Conservation (phyloP, 257 asterid genomes). For the Solanum pennellii region DNA sequence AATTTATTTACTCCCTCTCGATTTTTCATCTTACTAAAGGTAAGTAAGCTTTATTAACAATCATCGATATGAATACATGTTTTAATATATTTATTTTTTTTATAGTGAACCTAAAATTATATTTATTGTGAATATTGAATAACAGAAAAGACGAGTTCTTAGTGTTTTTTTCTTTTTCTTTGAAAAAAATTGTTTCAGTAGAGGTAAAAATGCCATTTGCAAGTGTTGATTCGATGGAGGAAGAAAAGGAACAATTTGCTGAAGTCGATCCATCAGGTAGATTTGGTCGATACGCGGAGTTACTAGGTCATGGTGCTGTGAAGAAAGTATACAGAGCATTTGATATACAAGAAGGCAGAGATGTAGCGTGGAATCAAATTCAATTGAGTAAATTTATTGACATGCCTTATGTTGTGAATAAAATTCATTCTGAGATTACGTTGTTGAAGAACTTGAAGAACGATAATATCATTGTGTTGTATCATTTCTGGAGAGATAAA, state of each 20-base stretch:
- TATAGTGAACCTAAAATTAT: background rate
- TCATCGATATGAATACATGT: background rate
- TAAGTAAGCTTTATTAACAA: background rate
- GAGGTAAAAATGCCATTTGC: background rate
- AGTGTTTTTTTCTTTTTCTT: background rate
- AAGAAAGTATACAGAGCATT: conserved; percentile 6
- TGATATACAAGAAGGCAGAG: conserved; percentile 7
- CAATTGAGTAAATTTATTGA: background rate
- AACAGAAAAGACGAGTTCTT: background rate
- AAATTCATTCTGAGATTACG: background rate
- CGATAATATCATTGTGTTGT: conserved; percentile 3
- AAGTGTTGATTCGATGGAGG: background rate
- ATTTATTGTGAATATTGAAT: background rate
- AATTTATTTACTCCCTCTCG: background rate
- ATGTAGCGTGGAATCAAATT: conserved; percentile 9
- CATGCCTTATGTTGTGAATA: background rate
- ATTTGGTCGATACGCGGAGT: conserved; percentile 1
- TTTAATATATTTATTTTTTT: background rate
- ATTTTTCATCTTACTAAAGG: background rate
- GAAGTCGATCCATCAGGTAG: conserved; percentile 8
- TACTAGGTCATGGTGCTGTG: conserved; percentile 5
- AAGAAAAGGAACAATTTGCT: conserved; percentile 1
- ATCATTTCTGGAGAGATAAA: conserved; percentile 2
- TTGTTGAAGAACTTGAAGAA: background rate
- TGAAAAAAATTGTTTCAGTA: background rate